Percentiles rank a stretch among this genome's conserved stretches.
Conservation (phyloP, 345 rosid genomes). For the Aquilaria malaccensis region DNA sequence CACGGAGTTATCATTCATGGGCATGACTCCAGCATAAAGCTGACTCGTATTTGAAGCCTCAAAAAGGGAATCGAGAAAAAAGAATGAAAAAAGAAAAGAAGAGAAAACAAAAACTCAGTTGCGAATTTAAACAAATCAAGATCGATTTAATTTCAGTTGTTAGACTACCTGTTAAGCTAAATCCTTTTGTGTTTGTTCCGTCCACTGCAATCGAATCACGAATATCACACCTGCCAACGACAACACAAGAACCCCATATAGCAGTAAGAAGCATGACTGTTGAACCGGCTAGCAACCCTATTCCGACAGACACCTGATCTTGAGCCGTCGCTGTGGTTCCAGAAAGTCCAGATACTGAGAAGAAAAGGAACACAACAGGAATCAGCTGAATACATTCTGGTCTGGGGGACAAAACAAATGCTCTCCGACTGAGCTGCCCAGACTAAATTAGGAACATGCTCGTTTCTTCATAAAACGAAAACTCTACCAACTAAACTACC, state of each 20-base stretch:
- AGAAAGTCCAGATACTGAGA: conserved; percentile 79
- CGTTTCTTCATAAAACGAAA: too few species aligned
- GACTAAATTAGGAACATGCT: too few species aligned
- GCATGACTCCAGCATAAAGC: neutral
- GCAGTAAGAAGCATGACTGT: conserved; percentile 84
- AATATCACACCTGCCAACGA: conserved; percentile 76
- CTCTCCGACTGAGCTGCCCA: too few species aligned
- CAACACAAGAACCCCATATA: conserved; percentile 82
- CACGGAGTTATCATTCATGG: too few species aligned
- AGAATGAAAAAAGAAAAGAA: neutral
- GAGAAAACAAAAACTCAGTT: too few species aligned
- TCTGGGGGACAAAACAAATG: neutral
- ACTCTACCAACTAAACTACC: too few species aligned
- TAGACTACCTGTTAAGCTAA: conserved; percentile 42
- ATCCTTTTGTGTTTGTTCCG: conserved; percentile 41
- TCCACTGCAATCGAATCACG: conserved; percentile 41
- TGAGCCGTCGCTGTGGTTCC: conserved; percentile 72
- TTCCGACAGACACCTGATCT: conserved; percentile 88
- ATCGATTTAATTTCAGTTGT: too few species aligned
- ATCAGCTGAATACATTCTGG: neutral
- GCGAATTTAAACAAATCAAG: too few species aligned
- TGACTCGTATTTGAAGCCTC: neutral
- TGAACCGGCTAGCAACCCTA: conserved; percentile 90
- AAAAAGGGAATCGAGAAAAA: neutral
- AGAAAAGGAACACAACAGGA: neutral